Evolutionary conservation across 768 basidiomycete species (phyloP).

Genomic region (Punctularia strigosozonata): DNA sequence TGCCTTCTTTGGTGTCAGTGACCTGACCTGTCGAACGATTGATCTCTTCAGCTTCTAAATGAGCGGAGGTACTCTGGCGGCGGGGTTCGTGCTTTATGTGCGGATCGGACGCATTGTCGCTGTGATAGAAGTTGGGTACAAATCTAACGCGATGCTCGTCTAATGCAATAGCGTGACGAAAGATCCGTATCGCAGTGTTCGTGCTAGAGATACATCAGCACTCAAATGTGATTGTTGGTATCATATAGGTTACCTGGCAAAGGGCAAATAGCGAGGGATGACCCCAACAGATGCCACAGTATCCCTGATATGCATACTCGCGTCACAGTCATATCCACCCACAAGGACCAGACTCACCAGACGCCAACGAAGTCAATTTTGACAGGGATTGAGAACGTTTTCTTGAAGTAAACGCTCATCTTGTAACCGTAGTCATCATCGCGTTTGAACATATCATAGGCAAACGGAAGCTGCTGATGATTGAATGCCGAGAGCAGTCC

Average conservation of each 20-base stretch:
- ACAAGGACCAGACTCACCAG: slow-evolving; percentile 6
- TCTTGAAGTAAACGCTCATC: slow-evolving; percentile 11
- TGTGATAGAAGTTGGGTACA: slow-evolving; percentile 14
- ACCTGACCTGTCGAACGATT: no score
- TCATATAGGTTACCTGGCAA: no score
- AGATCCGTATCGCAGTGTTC: slow-evolving; percentile 28
- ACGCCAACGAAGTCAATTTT: slow-evolving; percentile 16
- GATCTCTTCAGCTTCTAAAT: no score
- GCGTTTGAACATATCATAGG: slow-evolving; percentile 12
- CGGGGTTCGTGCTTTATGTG: neutral
- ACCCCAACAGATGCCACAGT: slow-evolving; percentile 42
- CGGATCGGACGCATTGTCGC: slow-evolving; percentile 10
- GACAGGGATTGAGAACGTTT: slow-evolving; percentile 14
- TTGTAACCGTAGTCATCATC: slow-evolving; percentile 5
- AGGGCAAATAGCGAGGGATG: slow-evolving; percentile 32
- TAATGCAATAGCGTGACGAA: slow-evolving; percentile 22
- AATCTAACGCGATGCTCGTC: slow-evolving; percentile 21
- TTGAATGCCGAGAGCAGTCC: slow-evolving; percentile 15
- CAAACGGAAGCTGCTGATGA: slow-evolving; percentile 15
- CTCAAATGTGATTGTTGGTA: no score
- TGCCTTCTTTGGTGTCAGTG: no score
- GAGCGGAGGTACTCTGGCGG: no score
- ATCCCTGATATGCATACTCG: slow-evolving; percentile 24
- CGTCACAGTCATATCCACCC: neutral
- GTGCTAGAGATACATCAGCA: no score